Evolutionary conservation across 768 basidiomycete genomes (phyloP).

Genomic region (Tulasnella sp.): DNA sequence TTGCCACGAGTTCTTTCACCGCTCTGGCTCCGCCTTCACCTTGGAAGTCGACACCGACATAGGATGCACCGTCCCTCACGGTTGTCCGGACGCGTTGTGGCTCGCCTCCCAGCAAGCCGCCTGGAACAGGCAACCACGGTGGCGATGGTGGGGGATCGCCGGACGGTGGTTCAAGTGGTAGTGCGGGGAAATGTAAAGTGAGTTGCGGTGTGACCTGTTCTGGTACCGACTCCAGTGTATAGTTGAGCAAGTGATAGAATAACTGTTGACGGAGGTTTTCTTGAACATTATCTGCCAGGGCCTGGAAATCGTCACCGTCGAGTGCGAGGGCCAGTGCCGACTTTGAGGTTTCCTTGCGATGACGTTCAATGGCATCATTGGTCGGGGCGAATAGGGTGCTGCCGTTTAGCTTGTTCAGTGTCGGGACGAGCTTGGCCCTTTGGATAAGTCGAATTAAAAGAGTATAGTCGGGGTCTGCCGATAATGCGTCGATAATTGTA

Average conservation of each 20-base stretch:
- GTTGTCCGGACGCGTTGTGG: slow-evolving; percentile 72
- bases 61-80: slow-evolving; percentile 31
- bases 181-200: slow-evolving; percentile 68
- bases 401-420: slow-evolving; percentile 74
- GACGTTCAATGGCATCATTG: slow-evolving; percentile 72
- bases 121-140: slow-evolving; percentile 80
- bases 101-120: slow-evolving; percentile 69
- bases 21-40: slow-evolving; percentile 66
- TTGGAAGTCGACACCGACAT: slow-evolving; percentile 68
- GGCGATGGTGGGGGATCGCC: slow-evolving; percentile 61
- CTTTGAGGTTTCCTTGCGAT: slow-evolving; percentile 31
- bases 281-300: slow-evolving; percentile 67
- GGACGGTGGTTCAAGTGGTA: slow-evolving; percentile 51
- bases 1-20: slow-evolving; percentile 49
- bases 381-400: slow-evolving; percentile 92
- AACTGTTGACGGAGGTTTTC: slow-evolving; percentile 81
- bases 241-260: slow-evolving; percentile 90
- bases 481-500: slow-evolving; percentile 75
- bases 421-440: slow-evolving; percentile 79
- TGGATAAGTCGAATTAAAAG: slow-evolving; percentile 72
- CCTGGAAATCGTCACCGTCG: slow-evolving; percentile 31
- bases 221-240: slow-evolving; percentile 47
- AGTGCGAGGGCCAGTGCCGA: slow-evolving; percentile 37
- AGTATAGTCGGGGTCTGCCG: slow-evolving; percentile 64
- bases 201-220: slow-evolving; percentile 33